Conservation (phyloP, 2,329 filamentous ascomycete species). For the Colletotrichum shisoi region DNA sequence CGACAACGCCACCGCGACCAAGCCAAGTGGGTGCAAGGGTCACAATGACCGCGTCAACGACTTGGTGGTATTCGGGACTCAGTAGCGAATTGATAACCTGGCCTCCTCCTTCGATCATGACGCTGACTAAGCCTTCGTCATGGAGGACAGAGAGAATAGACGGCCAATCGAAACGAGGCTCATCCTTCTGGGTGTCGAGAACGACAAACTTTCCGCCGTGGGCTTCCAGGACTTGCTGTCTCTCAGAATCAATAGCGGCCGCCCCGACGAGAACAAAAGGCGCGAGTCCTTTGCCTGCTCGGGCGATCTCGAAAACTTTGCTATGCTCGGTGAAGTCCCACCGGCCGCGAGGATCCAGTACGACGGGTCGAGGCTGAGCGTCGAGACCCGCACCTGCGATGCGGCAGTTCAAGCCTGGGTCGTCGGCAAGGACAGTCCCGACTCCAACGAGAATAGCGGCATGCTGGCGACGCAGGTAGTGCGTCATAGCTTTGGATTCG, state of each 20-base stretch:
- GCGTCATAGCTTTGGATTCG: slow-evolving; percentile 89
- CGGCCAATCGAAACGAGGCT: slow-evolving; percentile 66
- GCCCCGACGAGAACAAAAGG: slow-evolving; percentile 73
- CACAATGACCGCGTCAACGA: slow-evolving; percentile 81
- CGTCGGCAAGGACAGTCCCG: slow-evolving; percentile 82
- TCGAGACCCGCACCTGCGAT: slow-evolving; percentile 65
- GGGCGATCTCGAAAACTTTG: slow-evolving; percentile 72
- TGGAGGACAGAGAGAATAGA: slow-evolving; percentile 67
- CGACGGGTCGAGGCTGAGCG: slow-evolving; percentile 77
- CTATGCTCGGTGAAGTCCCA: slow-evolving; percentile 70
- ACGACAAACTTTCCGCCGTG: slow-evolving; percentile 63
- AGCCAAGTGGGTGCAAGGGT: slow-evolving; percentile 91
- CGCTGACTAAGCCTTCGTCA: slow-evolving; percentile 70
- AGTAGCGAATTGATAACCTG: slow-evolving; percentile 83
- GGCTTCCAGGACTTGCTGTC: slow-evolving; percentile 53
- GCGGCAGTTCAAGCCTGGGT: slow-evolving; percentile 86
- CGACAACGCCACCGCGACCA: slow-evolving; percentile 81
- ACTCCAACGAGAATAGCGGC: slow-evolving; percentile 86
- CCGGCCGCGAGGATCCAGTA: slow-evolving; percentile 80
- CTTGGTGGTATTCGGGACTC: slow-evolving; percentile 63
- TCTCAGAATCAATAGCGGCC: slow-evolving; percentile 50
- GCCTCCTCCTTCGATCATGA: slow-evolving; percentile 93
- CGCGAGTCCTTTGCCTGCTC: slow-evolving; percentile 71
- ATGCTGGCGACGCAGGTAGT: slow-evolving; percentile 83
- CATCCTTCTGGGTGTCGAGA: slow-evolving; percentile 46